A percentile compares a stretch with the other conserved stretches of the same genome.
Conservation (phyloP, 2,329 filamentous ascomycete genomes). For the Aspergillus unguis region DNA sequence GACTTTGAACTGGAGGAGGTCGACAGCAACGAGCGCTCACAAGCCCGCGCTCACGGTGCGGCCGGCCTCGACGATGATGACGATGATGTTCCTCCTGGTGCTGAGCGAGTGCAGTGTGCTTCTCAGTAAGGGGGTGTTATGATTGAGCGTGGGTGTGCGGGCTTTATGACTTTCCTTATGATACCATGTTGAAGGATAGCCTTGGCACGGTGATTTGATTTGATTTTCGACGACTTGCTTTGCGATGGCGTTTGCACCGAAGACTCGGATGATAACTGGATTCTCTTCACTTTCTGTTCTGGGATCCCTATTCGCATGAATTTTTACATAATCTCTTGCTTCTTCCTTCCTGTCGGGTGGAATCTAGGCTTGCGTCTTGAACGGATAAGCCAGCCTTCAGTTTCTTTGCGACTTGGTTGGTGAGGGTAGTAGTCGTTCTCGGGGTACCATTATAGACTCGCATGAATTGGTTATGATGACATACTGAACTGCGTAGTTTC, state of each 20-base stretch:
- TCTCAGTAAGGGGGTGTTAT: conserved; percentile 43
- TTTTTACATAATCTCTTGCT: conserved; percentile 22
- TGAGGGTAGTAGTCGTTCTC: conserved; percentile 12
- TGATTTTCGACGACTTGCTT: conserved; percentile 29
- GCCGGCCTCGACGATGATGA: conserved; percentile 70
- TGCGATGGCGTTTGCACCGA: conserved; percentile 36
- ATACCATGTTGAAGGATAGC: conserved; percentile 32
- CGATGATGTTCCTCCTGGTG: conserved; percentile 48
- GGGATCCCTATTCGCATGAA: conserved; percentile 13
- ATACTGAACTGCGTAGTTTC: background rate
- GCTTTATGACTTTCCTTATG: conserved; percentile 36
- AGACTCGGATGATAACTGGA: conserved; percentile 30
- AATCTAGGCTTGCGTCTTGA: conserved; percentile 14
- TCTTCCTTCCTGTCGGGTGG: conserved; percentile 15
- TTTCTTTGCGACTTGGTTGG: conserved; percentile 8
- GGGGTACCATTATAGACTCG: conserved; percentile 23
- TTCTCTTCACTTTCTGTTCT: conserved; percentile 16
- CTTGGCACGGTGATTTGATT: conserved; percentile 22
- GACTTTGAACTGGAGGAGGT: conserved; percentile 82
- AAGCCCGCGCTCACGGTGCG: conserved; percentile 66
- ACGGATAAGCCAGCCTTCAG: conserved; percentile 15
- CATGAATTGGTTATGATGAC: conserved; percentile 20
- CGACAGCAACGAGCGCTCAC: conserved; percentile 63
- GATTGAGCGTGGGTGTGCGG: conserved; percentile 19
- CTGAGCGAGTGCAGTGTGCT: conserved; percentile 51